Evolutionary conservation across 2,329 filamentous ascomycete genomes (phyloP).

Genomic region (Cladophialophora chaetospira): DNA sequence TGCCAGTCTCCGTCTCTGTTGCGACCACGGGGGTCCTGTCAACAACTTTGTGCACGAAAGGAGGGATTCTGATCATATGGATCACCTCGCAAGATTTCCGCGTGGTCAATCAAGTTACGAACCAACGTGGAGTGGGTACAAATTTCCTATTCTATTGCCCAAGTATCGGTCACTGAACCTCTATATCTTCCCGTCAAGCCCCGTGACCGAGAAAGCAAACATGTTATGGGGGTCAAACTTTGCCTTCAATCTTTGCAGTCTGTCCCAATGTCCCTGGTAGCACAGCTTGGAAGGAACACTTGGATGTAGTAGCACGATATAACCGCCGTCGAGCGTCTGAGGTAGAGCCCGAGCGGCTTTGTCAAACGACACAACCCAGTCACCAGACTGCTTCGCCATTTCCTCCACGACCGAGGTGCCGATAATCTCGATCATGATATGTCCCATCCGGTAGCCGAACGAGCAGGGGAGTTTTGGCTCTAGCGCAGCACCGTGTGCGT

Average conservation of each 20-base stretch:
- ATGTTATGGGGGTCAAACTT: not conserved
- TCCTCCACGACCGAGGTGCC: not conserved
- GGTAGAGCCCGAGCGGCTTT: not conserved
- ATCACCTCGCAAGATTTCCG: too few relatives aligned
- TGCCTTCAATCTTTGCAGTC: not conserved
- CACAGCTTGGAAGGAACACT: not conserved
- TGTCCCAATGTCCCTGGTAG: not conserved
- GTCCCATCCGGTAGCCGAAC: not conserved
- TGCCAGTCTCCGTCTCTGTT: too few relatives aligned
- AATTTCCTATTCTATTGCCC: too few relatives aligned
- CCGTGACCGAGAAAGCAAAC: not conserved
- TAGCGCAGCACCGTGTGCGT: not conserved
- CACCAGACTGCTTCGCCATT: not conserved
- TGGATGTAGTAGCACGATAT: not conserved
- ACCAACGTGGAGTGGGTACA: too few relatives aligned
- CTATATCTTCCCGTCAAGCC: too few relatives aligned
- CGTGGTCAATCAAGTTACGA: too few relatives aligned
- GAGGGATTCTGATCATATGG: too few relatives aligned
- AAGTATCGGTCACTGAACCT: too few relatives aligned
- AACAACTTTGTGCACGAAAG: too few relatives aligned
- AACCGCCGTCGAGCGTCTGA: not conserved
- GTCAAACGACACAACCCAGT: not conserved
- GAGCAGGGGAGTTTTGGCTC: not conserved
- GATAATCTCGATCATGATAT: not conserved
- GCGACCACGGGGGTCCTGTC: too few relatives aligned